phyloP scores from a whole-genome alignment of 768 basidiomycete genomes.

The Phlegmacium glaucopus region DNA sequence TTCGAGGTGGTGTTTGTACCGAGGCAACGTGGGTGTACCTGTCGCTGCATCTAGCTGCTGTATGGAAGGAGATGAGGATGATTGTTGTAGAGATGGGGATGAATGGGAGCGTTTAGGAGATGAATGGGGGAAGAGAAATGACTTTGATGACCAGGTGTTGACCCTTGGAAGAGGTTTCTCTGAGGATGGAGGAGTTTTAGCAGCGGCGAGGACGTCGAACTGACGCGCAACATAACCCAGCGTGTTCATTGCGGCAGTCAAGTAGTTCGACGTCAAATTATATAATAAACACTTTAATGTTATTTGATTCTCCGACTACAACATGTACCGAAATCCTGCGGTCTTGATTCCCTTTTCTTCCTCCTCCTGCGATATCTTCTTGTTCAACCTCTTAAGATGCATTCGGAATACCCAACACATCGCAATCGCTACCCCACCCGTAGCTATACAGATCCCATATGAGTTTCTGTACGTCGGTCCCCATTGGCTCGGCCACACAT shows the following conservation, averaged over 20 bases:
- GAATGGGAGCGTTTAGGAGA: slow-evolving; percentile 53
- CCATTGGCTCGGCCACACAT: slow-evolving; percentile 65
- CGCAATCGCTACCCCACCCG: slow-evolving; percentile 45
- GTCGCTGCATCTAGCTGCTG: slow-evolving; percentile 18
- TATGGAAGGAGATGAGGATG: slow-evolving; percentile 6
- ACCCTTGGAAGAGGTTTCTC: slow-evolving; percentile 49
- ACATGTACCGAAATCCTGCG: slow-evolving; percentile 49
- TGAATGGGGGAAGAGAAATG: slow-evolving; percentile 40
- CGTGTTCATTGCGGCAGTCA: slow-evolving; percentile 61
- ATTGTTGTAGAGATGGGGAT: slow-evolving; percentile 46
- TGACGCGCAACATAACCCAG: slow-evolving; percentile 78
- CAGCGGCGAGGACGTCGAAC: slow-evolving; percentile 69
- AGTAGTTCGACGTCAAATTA: not conserved
- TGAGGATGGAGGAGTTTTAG: slow-evolving; percentile 57
- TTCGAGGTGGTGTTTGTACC: slow-evolving; percentile 37
- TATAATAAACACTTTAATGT: not conserved
- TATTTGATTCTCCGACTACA: slow-evolving; percentile 25
- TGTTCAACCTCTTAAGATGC: slow-evolving; percentile 39
- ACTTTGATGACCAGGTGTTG: slow-evolving; percentile 55
- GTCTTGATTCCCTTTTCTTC: slow-evolving; percentile 37
- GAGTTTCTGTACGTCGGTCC: slow-evolving; percentile 66
- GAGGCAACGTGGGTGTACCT: slow-evolving; percentile 25
- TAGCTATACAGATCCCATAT: slow-evolving; percentile 71
- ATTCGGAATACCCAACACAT: slow-evolving; percentile 50
- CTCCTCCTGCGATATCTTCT: slow-evolving; percentile 30